Evolutionary conservation across 2,329 filamentous ascomycete species (phyloP), one percentile per base, ranked within the genome.

Genomic region (Colletotrichum lupini): DNA sequence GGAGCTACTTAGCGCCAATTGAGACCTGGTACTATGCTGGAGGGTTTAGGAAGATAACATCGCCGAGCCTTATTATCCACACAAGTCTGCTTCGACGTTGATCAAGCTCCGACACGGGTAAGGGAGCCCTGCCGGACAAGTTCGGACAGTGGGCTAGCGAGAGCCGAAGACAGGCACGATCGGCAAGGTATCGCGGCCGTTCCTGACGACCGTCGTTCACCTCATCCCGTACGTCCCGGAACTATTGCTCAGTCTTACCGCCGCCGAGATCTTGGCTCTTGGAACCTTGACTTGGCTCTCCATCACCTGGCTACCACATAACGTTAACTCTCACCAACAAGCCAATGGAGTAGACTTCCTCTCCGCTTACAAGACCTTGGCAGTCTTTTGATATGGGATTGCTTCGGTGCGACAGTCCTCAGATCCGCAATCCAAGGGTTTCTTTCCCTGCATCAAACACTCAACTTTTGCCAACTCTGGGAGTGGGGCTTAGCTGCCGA

Each of bases 331-430:
- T 26, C 30, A 19, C 30, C 30, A 32, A 52, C 46, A 22, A 24
- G 26, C 60, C 60, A 73, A 70, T 70, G 5, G 5, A 16, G 12
- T 16, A 22, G 19, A 22, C 2, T 12, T n/a, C 22, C 42, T 24
- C 59, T 49, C 60, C 28, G 60, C 22, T 12, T 19, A 73, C 70
- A 73, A 73, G 70, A 52, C 46, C 70, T 73, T 73, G 70, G 70
- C 70, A 2, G 37, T 7, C 37, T 32, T 70, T 70, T 52, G 46
- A 57, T 37, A 65, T 61, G 60, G n/a, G 7, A 52, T 19, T 22
- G 49, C 65, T n/a, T 30, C 67, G 67, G 59, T 28, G 12, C 56
- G 19, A 60, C 5, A 46, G 28, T 14, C 46, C 19, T 30, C 22
- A n/a, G 24, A 14, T 16, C 37, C 59, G 55, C 7, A 19, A 8